Conservation (phyloP, 202 grass and related monocot genomes). For the Cymbopogon flexuosus region DNA sequence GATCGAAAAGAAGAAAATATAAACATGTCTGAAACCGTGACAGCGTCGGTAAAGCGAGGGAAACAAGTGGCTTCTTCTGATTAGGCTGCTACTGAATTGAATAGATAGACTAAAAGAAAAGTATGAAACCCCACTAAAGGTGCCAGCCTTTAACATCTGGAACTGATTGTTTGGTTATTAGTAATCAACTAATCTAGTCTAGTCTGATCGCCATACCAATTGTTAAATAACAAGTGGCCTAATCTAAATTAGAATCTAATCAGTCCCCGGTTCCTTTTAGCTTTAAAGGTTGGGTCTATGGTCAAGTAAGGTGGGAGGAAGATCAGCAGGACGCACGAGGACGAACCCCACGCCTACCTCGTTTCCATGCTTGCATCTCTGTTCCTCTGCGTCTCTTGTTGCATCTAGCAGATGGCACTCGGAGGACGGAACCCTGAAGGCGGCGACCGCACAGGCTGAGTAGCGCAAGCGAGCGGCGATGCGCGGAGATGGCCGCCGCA, state of each 20-base stretch:
- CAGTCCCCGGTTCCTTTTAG: constrained; percentile 24
- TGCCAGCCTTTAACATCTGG: constrained; percentile 28
- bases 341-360: neutral
- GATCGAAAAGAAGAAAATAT: neutral
- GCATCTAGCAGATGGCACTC: too few species aligned
- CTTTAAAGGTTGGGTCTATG: neutral
- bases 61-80: constrained; percentile 33
- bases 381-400: neutral
- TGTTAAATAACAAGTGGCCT: neutral
- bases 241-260: neutral
- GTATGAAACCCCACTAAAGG: constrained; percentile 24
- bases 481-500: too few species aligned
- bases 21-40: neutral
- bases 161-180: neutral
- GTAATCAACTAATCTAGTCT: neutral
- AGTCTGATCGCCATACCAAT: neutral
- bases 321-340: constrained; percentile 21
- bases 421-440: too few species aligned
- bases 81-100: constrained; percentile 20
- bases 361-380: neutral
- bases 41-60: neutral
- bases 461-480: too few species aligned
- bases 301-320: constrained; percentile 42
- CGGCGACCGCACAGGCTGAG: too few species aligned
- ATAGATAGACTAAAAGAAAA: constrained; percentile 11